Evolutionary conservation across 768 basidiomycete genomes (phyloP), one percentile per base, ranked within the genome.

Genomic region (Hygrocybe coccinea): DNA sequence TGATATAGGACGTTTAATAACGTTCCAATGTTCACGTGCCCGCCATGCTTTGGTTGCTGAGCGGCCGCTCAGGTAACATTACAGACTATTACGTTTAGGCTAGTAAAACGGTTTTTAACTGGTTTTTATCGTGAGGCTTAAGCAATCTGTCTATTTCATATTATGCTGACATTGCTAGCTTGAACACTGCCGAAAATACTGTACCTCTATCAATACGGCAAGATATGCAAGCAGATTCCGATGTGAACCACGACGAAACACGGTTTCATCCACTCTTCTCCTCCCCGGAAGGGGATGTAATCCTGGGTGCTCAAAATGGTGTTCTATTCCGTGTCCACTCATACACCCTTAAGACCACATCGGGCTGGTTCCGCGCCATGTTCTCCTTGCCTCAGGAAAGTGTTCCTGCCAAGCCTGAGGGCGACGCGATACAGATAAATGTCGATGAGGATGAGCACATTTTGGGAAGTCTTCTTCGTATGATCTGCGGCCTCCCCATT

Each of bases 281-380:
- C 39, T 77, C 77, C 5, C 68, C 67, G 11, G 83, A 84, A 25
- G 81, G 76, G 15, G 83, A 87, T 54, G 71, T 83, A 19, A 69
- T 85, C 7, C 68, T 87, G 5, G 75, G 76, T 15, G 75, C 80
- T 15, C 79, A 78, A 52, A 74, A 79, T 14, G 36, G 34, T 19
- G 21, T 49, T 15, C 24, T 49, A 2, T 49, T 49, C 29, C 47
- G 47, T 34, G 33, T 49, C 24, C 52, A 85, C 55, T 77, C 80
- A 0, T 79, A 74, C 67, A 81, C 79, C 1, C 72, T 87, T 39
- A 84, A 81, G 62, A 80, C 78, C 15, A 84, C 85, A 0, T 85
- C 84, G 3, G 79, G 81, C 19, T 86, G 84, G 78, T 85, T 84
- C 64, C 75, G 79, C 11, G 66, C 80, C 5, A 82, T 85, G 70